Evolutionary conservation across 2,329 filamentous ascomycete species (phyloP).

Genomic region (Lizonia empirigonia): DNA sequence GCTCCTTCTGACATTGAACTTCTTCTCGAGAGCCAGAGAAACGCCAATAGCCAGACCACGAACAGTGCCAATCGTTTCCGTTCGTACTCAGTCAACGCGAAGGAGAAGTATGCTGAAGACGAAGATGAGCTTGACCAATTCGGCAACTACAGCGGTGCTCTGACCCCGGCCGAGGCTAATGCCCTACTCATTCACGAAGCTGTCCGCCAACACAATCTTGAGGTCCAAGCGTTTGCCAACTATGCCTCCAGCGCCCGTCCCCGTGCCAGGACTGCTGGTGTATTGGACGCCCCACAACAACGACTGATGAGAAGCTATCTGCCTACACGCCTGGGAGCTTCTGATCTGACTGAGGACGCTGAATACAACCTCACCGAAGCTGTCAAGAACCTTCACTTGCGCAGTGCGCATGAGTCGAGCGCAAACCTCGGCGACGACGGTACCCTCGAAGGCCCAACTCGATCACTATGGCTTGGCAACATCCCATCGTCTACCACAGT

Average conservation of each 20-base stretch:
- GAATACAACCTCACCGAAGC: conserved; percentile 82
- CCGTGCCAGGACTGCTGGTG: conserved; percentile 87
- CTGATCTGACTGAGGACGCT: conserved; percentile 77
- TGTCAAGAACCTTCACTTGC: conserved; percentile 79
- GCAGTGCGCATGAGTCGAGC: conserved; percentile 59
- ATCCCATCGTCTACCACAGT: conserved; percentile 97
- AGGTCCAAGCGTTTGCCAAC: conserved; percentile 88
- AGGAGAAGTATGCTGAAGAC: conserved; percentile 94
- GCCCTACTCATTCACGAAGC: conserved; percentile 68
- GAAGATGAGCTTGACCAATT: conserved; percentile 80
- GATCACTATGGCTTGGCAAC: conserved; percentile 94
- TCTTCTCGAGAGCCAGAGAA: conserved; percentile 57
- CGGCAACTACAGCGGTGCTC: conserved; percentile 62
- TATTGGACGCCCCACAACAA: conserved; percentile 77
- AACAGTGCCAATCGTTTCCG: conserved; percentile 83
- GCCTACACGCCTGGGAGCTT: conserved; percentile 70
- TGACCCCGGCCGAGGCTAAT: conserved; percentile 65
- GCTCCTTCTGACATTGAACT: conserved; percentile 63
- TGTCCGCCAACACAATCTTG: conserved; percentile 90
- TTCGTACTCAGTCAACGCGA: conserved; percentile 98
- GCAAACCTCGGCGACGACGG: conserved; percentile 76
- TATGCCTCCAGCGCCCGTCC: conserved; percentile 82
- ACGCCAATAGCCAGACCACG: conserved; percentile 64
- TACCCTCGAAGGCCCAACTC: conserved; percentile 84
- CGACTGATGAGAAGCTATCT: conserved; percentile 72